Evolutionary conservation across 176 grass and related monocot genomes (phyloP), one percentile per base, ranked within the genome.

Genomic region (Triticum urartu): DNA sequence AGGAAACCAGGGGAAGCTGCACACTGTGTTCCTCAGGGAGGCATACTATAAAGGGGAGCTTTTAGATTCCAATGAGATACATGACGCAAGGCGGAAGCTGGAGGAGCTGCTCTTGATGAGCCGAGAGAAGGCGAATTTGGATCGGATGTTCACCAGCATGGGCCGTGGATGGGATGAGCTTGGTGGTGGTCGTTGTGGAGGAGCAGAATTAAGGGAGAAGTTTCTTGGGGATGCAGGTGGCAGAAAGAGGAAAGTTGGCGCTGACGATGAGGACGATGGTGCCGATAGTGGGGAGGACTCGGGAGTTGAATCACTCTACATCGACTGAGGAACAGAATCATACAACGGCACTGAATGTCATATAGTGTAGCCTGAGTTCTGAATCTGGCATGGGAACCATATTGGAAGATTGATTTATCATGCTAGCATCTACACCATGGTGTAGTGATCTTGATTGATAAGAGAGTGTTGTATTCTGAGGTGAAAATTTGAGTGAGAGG

Each of bases 91-190:
- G 39, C 78, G 42, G 72, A 92, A 81, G 33, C 83, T 94, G 12
- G 89, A 94, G 24, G 94, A 98, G 83, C 75, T 98, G 79, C 82
- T 98, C 56, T 48, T 94, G 71, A 76, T 88, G 80, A 95, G 84
- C 61, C 86, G 88, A 3, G 81, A 94, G 79, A 94, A 83, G 82
- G 97, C 87, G 3, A 95, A 95, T 88, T 65, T 98, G 92, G 92
- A 98, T 12, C 35, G 90, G 5, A 95, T 98, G 94, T 88, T 98
- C 48, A 95, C 97, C 43, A 98, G 92, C 75, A 87, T 94, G 82
- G 94, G 97, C 1, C 84, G 93, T 72, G 88, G 86, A 45, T 84
- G 71, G 64, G 72, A 87, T 77, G 81, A 74, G 67, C 77, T 91
- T 65, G 60, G 91, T 70, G 72, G 64, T 0, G 20, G 80, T 6